Evolutionary conservation across 2,329 filamentous ascomycete species (phyloP).

Genomic region (Trematosphaeria pertusa): DNA sequence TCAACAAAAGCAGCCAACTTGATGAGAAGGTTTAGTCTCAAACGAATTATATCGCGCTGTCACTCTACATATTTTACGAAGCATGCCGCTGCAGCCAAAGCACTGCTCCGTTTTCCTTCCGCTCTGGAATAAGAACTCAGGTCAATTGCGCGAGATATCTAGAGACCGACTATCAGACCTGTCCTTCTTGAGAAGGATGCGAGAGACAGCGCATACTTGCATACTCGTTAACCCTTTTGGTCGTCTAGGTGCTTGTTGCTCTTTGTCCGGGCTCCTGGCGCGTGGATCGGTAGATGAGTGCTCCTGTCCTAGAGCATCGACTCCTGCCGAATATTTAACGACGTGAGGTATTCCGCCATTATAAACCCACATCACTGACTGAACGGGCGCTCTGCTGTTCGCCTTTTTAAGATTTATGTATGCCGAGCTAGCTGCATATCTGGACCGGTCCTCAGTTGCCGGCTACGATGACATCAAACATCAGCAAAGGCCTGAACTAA

Average conservation of each 20-base stretch:
- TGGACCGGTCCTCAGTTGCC: too few species aligned
- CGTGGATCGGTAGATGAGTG: not conserved
- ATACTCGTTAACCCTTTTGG: not conserved
- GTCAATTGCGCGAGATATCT: too few species aligned
- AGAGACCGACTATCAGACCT: not conserved
- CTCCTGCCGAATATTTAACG: not conserved
- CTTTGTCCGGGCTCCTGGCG: not conserved
- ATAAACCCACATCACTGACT: too few species aligned
- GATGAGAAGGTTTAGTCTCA: constrained; percentile 4
- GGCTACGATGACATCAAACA: too few species aligned
- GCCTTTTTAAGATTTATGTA: too few species aligned
- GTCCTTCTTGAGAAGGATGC: not conserved
- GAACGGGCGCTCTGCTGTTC: too few species aligned
- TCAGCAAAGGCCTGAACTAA: too few species aligned
- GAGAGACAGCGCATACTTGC: not conserved
- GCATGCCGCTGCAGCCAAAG: too few species aligned
- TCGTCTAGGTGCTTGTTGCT: not conserved
- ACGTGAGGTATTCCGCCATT: not conserved
- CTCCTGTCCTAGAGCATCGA: not conserved
- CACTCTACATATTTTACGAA: too few species aligned
- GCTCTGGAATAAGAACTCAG: too few species aligned
- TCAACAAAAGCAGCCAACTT: not conserved
- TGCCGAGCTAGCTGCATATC: too few species aligned
- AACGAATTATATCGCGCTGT: not conserved
- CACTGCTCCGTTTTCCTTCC: too few species aligned